These are phyloP conservation scores for Nannizziopsis barbatae DNA, from an alignment of 2,329 filamentous ascomycete genomes.

Conservation along the genomic window DNA sequence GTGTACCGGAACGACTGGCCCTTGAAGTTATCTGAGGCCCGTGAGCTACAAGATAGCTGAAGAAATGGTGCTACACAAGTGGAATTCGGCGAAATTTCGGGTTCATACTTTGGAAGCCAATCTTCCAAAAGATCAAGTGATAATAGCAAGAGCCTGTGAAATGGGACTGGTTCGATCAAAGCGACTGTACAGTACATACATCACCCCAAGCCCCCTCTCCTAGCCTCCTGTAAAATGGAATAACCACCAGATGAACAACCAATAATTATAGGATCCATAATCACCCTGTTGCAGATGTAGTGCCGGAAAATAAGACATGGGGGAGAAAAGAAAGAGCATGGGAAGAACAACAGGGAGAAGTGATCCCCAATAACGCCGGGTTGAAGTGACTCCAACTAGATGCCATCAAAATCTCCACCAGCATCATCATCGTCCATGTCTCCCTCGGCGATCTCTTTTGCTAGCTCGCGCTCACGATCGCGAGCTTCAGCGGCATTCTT, in stretches of 20 bases:
- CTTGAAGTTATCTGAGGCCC: too few relatives aligned
- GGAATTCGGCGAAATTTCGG: too few relatives aligned
- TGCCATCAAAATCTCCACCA: constrained; percentile 88
- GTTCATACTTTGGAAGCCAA: not conserved
- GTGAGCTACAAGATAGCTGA: too few relatives aligned
- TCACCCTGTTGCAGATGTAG: constrained; percentile 5
- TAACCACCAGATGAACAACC: constrained; percentile 2
- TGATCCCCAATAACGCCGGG: constrained; percentile 4
- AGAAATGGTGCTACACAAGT: too few relatives aligned
- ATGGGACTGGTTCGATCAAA: constrained; percentile 14
- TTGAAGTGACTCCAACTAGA: constrained; percentile 44
- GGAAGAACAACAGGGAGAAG: constrained; percentile 1
- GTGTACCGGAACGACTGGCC: too few relatives aligned
- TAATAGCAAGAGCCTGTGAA: constrained; percentile 6
- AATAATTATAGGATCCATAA: constrained; percentile 1
- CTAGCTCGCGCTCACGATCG: constrained; percentile 89
- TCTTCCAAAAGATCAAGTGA: not conserved
- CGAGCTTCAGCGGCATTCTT: constrained; percentile 98
- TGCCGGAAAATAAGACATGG: constrained; percentile 6
- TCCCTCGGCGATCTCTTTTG: constrained; percentile 96
- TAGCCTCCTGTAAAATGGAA: constrained; percentile 12
- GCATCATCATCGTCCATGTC: constrained; percentile 95
- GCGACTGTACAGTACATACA: constrained; percentile 18
- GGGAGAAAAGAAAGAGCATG: constrained; percentile 3
- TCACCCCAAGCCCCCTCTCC: constrained; percentile 13